Percentiles rank a stretch among this genome's conserved stretches.
Evolutionary conservation across 2,329 filamentous ascomycete species (phyloP).

Genomic region (Ophiostoma quercus): DNA sequence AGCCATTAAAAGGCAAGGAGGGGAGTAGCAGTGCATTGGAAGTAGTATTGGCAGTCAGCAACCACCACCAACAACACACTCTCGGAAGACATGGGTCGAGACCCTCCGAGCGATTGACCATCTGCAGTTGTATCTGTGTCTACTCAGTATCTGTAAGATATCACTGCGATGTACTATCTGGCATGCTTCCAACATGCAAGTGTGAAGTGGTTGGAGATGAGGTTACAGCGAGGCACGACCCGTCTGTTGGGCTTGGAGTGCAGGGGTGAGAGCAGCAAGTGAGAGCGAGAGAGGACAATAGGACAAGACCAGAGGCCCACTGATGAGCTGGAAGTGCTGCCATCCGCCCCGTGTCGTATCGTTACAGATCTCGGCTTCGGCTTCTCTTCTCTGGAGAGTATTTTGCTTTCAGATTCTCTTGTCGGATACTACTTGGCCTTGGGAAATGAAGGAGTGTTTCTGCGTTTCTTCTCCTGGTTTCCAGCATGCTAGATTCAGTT

Average conservation of each 20-base stretch:
- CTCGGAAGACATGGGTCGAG: constrained; percentile 2
- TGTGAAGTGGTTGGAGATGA: background rate
- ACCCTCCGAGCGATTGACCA: background rate
- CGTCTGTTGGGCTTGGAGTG: background rate
- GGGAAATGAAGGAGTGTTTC: background rate
- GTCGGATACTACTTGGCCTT: background rate
- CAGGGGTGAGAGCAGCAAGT: background rate
- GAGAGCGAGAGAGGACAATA: background rate
- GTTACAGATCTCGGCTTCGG: constrained; percentile 5
- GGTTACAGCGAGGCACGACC: constrained; percentile 7
- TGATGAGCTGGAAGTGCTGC: background rate
- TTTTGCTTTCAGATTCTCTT: background rate
- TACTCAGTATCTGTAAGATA: no score
- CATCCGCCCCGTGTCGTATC: background rate
- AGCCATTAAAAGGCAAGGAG: background rate
- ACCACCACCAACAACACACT: background rate
- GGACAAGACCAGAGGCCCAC: background rate
- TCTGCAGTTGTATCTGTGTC: background rate
- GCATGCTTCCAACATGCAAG: background rate
- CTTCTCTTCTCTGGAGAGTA: background rate
- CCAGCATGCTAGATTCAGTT: no score
- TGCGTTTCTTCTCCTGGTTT: background rate
- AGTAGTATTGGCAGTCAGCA: background rate
- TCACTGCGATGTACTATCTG: background rate
- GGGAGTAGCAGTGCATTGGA: background rate